phyloP scores from a whole-genome alignment of 2,329 filamentous ascomycete genomes.

The Cercospora sp. region DNA sequence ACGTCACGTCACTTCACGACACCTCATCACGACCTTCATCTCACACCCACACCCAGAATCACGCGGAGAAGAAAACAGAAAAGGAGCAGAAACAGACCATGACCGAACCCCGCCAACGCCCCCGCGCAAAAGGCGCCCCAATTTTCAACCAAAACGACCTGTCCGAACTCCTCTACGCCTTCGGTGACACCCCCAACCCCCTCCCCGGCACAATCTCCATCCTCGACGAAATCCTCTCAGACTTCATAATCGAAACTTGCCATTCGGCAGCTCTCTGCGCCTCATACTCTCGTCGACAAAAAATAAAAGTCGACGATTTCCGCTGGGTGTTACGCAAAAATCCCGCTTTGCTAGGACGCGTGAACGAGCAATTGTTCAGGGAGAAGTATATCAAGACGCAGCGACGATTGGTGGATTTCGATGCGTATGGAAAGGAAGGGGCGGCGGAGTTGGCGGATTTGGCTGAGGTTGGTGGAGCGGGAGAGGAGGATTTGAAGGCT shows the following conservation, averaged over 20 bases:
- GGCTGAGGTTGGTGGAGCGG: slow-evolving; percentile 59
- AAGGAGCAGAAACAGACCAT: slow-evolving; percentile 35
- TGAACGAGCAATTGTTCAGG: slow-evolving; percentile 85
- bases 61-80: background rate
- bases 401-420: slow-evolving; percentile 70
- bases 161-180: slow-evolving; percentile 70
- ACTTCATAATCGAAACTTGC: slow-evolving; percentile 92
- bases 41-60: background rate
- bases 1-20: background rate
- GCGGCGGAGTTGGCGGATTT: slow-evolving; percentile 50
- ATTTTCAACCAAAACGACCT: slow-evolving; percentile 43
- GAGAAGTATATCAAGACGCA: slow-evolving; percentile 83
- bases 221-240: slow-evolving; percentile 92
- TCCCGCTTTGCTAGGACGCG: slow-evolving; percentile 79
- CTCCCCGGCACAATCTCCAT: slow-evolving; percentile 81
- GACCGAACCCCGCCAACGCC: slow-evolving; percentile 53
- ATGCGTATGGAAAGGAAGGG: slow-evolving; percentile 60
- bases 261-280: slow-evolving; percentile 86
- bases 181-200: slow-evolving; percentile 72
- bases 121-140: slow-evolving; percentile 48
- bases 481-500: slow-evolving; percentile 48
- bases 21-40: background rate
- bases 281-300: slow-evolving; percentile 83
- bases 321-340: slow-evolving; percentile 90
- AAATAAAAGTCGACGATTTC: slow-evolving; percentile 98